Conservation (phyloP, 345 rosid species). For the Corymbia maculata region DNA sequence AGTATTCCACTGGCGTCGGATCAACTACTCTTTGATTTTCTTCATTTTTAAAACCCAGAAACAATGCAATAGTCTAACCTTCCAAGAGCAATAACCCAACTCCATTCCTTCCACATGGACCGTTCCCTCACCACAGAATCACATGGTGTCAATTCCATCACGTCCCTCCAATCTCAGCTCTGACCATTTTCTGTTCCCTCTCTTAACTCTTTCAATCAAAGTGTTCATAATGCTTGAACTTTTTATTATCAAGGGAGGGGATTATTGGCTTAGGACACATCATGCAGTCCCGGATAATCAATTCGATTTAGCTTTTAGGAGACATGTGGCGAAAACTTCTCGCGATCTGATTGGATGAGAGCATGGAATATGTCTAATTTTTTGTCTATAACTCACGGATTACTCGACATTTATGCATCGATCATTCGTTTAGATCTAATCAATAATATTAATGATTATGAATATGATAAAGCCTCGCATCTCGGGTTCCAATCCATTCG, state of each 20-base stretch:
- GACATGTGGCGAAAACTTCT: neutral
- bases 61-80: neutral
- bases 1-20: neutral
- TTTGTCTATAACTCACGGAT: fast-evolving
- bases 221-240: neutral
- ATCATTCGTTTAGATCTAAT: neutral
- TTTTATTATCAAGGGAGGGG: neutral
- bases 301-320: neutral
- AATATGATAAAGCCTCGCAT: too few species aligned
- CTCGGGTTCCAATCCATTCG: too few species aligned
- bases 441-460: too few species aligned
- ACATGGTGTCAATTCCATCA: neutral
- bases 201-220: neutral
- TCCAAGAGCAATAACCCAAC: neutral
- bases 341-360: neutral
- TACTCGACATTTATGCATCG: fast-evolving
- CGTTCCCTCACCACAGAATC: neutral
- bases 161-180: neutral
- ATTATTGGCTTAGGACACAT: neutral
- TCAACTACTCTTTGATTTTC: neutral
- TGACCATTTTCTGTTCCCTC: neutral
- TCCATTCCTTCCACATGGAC: neutral
- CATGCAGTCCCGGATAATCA: neutral
- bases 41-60: neutral
- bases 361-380: too few species aligned